phyloP scores from a whole-genome alignment of 306 rosid species.

The Fagus crenata region DNA sequence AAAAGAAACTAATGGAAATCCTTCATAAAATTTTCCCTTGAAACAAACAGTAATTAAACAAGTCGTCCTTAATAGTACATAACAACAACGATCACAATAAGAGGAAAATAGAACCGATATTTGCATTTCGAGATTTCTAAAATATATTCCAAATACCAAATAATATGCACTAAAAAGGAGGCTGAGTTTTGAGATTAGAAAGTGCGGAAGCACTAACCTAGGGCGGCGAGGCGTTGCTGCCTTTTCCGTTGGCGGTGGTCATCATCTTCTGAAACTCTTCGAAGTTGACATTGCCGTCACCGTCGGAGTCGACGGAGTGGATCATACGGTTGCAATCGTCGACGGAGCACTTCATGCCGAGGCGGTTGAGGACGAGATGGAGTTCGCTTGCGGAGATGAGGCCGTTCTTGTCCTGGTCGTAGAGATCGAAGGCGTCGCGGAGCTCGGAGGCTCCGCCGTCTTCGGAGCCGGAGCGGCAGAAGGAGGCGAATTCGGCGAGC shows the following conservation, averaged over 20 bases:
- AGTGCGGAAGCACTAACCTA: neutral
- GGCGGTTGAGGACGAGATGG: conserved; percentile 62
- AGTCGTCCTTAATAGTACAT: no score
- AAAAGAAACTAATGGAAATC: no score
- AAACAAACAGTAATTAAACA: no score
- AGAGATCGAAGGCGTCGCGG: conserved; percentile 75
- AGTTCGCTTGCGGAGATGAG: conserved; percentile 73
- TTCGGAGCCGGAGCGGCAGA: conserved; percentile 47
- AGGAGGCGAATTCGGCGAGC: conserved; percentile 69
- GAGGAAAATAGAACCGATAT: no score
- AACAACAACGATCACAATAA: no score
- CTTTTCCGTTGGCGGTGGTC: conserved; percentile 32
- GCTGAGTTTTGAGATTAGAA: no score
- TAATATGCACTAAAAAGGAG: no score
- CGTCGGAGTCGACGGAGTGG: conserved; percentile 73
- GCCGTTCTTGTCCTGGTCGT: conserved; percentile 82
- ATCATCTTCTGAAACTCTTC: conserved; percentile 84
- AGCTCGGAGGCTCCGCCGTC: conserved; percentile 64
- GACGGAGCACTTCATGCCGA: conserved; percentile 57
- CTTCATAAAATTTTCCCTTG: no score
- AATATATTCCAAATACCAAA: no score
- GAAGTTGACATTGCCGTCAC: conserved; percentile 81
- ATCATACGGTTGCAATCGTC: conserved; percentile 79
- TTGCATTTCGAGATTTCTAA: no score
- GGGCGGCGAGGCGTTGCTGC: conserved; percentile 8